phyloP scores from a whole-genome alignment of 306 rosid genomes.

The Cucurbita argyrosperma region DNA sequence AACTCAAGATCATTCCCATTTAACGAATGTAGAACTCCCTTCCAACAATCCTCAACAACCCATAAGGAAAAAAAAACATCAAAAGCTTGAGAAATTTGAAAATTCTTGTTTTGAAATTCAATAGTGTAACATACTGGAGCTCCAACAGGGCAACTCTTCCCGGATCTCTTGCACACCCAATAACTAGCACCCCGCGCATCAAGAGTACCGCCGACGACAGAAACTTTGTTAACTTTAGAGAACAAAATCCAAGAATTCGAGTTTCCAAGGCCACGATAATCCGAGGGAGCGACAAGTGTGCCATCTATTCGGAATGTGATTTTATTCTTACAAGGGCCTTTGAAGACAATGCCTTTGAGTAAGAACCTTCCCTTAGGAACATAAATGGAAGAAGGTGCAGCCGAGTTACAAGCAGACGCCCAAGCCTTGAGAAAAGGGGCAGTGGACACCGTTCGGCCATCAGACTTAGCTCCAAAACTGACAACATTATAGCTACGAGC shows the following conservation, averaged over 20 bases:
- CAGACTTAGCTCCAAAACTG: constrained; percentile 37
- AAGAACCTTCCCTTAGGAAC: constrained; percentile 55
- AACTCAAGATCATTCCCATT: too few species aligned
- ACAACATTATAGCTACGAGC: constrained; percentile 26
- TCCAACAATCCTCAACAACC: too few species aligned
- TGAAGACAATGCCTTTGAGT: constrained; percentile 17
- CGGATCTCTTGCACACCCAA: constrained; percentile 12
- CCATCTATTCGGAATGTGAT: constrained; percentile 27
- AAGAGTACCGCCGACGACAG: constrained; percentile 27
- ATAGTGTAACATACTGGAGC: constrained; percentile 21
- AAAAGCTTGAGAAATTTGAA: too few species aligned
- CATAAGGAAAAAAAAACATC: neutral
- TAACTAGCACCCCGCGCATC: constrained; percentile 17
- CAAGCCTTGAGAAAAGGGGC: constrained; percentile 31
- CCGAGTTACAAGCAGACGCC: constrained; percentile 26
- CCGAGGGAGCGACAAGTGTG: constrained; percentile 30
- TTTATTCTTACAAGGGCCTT: constrained; percentile 43
- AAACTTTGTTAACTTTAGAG: constrained; percentile 20
- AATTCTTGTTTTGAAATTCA: too few species aligned
- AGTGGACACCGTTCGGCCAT: constrained; percentile 40
- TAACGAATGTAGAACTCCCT: too few species aligned
- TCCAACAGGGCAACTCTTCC: constrained; percentile 40
- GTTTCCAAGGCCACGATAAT: constrained; percentile 15
- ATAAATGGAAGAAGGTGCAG: constrained; percentile 19
- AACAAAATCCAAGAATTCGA: constrained; percentile 50